A percentile compares a stretch with the other conserved stretches of the same genome.
Conservation (phyloP, 78 protist species). For the Cavenderia fasciculata region DNA sequence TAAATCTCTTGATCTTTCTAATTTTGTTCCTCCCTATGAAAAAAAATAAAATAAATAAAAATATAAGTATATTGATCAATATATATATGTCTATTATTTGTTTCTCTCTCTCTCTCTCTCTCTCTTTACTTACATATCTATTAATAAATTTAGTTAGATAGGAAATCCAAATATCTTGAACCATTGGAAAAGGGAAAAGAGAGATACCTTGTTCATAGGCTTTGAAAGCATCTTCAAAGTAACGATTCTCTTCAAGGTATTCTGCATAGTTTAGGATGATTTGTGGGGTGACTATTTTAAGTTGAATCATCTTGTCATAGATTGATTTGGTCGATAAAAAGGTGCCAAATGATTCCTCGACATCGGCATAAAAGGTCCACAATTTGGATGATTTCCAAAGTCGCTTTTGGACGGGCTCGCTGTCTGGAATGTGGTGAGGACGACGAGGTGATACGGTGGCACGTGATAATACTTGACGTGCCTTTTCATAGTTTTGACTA, state of each 20-base stretch:
- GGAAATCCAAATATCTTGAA: constrained; percentile 91
- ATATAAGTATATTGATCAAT: too few species aligned
- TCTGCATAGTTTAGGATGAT: constrained; percentile 93
- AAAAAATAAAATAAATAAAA: too few species aligned
- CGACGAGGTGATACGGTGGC: constrained; percentile 57
- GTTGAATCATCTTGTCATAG: constrained; percentile 72
- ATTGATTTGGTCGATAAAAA: constrained; percentile 70
- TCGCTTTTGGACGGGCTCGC: constrained; percentile 84
- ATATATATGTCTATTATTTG: too few species aligned
- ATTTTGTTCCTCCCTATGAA: constrained; percentile 88
- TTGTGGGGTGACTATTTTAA: constrained; percentile 93
- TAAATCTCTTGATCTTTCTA: constrained; percentile 98
- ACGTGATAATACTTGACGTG: constrained; percentile 48
- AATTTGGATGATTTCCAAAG: constrained; percentile 86
- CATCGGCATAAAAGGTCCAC: constrained; percentile 97
- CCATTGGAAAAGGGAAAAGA: constrained; percentile 92
- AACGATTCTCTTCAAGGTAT: constrained; percentile 90
- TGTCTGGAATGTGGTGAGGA: constrained; percentile 17
- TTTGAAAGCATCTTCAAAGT: constrained; percentile 94
- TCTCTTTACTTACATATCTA: constrained; percentile 92
- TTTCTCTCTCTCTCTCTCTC: too few species aligned
- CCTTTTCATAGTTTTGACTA: constrained; percentile 32
- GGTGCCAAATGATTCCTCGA: constrained; percentile 95
- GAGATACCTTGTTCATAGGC: constrained; percentile 92
- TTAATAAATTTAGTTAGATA: constrained; percentile 93